phyloP scores from a whole-genome alignment of 345 rosid species.

The Aurinia saxatilis region DNA sequence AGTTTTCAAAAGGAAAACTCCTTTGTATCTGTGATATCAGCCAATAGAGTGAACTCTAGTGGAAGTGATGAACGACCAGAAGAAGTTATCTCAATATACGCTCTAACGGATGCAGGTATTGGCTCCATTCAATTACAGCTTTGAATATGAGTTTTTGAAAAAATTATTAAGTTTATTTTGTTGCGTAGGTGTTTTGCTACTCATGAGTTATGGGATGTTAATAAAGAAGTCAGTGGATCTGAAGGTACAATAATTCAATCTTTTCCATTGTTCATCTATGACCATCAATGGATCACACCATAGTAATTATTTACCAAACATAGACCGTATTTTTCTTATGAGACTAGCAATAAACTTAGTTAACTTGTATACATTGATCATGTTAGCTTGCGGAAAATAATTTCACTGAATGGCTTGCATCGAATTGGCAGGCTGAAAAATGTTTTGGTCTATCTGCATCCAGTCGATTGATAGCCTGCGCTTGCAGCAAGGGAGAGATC shows the following conservation, averaged over 20 bases:
- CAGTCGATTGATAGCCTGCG: slow-evolving; percentile 63
- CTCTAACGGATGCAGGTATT: slow-evolving; percentile 65
- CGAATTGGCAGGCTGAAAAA: slow-evolving; percentile 57
- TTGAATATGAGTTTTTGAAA: neutral
- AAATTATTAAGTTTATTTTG: slow-evolving; percentile 6
- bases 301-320: neutral
- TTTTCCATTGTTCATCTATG: neutral
- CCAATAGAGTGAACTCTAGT: slow-evolving; percentile 20
- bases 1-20: slow-evolving; percentile 58
- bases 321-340: neutral
- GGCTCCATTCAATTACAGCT: neutral
- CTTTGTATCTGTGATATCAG: slow-evolving; percentile 53
- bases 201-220: slow-evolving; percentile 40
- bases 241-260: slow-evolving; percentile 36
- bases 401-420: neutral
- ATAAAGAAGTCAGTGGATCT: slow-evolving; percentile 49
- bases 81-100: slow-evolving; percentile 37
- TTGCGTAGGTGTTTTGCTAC: slow-evolving; percentile 55
- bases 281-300: neutral
- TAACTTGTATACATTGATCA: neutral
- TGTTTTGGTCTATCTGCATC: slow-evolving; percentile 69
- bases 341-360: neutral
- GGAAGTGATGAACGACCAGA: slow-evolving; percentile 29
- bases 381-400: neutral
- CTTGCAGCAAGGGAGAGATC: slow-evolving; percentile 62